Conservation (phyloP, 2,329 filamentous ascomycete species). For the Aspergillus puulaauensis region DNA sequence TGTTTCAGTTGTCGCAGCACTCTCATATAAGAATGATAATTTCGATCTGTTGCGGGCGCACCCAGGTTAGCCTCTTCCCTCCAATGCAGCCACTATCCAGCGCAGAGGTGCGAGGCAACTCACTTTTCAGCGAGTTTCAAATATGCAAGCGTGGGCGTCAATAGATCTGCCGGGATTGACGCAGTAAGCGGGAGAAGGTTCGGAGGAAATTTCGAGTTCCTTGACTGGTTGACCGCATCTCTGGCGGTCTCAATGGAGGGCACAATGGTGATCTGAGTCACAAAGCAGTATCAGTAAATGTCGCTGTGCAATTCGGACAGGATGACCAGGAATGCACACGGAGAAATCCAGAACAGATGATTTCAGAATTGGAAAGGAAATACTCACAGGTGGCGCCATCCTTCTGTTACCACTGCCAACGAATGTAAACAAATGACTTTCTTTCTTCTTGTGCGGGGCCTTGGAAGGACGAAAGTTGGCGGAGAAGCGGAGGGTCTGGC, state of each 20-base stretch:
- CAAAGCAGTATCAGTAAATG: conserved; percentile 9
- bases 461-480: conserved; percentile 12
- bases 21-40: conserved; percentile 93
- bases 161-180: conserved; percentile 84
- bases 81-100: conserved; percentile 1
- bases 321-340: background rate
- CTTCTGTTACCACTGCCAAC: background rate
- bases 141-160: conserved; percentile 94
- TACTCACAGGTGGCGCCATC: conserved; percentile 32
- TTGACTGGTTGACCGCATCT: conserved; percentile 54
- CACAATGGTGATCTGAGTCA: conserved; percentile 50
- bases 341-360: background rate
- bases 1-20: conserved; percentile 84
- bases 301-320: background rate
- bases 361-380: background rate
- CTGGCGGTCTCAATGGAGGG: conserved; percentile 62
- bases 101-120: conserved; percentile 30
- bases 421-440: background rate
- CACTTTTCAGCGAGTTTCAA: conserved; percentile 80
- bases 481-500: conserved; percentile 4
- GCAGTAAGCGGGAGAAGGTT: conserved; percentile 82
- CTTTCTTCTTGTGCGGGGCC: conserved; percentile 17
- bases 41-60: conserved; percentile 52
- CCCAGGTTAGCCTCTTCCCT: conserved; percentile 13
- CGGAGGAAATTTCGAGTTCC: conserved; percentile 57